Evolutionary conservation across 202 grass and related monocot species (phyloP).

Genomic region (Dendrocalamus latiflorus): DNA sequence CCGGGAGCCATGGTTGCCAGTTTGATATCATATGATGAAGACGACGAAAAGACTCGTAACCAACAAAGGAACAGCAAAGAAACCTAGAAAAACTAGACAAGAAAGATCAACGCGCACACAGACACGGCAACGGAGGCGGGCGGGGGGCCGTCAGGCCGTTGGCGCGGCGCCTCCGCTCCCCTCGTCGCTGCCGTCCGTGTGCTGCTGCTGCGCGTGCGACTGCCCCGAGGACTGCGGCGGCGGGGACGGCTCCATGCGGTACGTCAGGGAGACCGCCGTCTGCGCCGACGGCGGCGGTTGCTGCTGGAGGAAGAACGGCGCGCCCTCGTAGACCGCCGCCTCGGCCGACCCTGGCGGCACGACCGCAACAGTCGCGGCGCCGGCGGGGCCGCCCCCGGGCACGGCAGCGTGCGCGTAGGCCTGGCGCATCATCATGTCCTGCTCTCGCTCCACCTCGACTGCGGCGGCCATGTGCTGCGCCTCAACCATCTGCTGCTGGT

Average conservation of each 20-base stretch:
- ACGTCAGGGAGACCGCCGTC: conserved; percentile 20
- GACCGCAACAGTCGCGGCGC: conserved; percentile 31
- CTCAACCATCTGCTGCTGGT: conserved; percentile 40
- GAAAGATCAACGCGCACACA: background rate
- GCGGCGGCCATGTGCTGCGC: conserved; percentile 41
- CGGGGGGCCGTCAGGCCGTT: conserved; percentile 12
- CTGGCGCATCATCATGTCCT: conserved; percentile 37
- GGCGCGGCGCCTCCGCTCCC: conserved; percentile 37
- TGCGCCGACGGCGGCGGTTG: conserved; percentile 9
- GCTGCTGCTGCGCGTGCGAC: too few relatives aligned
- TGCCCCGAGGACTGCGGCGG: conserved; percentile 41
- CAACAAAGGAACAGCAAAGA: conserved; percentile 35
- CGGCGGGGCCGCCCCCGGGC: background rate
- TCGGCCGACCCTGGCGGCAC: conserved; percentile 1
- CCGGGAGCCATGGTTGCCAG: conserved; percentile 10
- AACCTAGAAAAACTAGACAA: background rate
- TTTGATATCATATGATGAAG: conserved; percentile 30
- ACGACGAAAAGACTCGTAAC: conserved; percentile 20
- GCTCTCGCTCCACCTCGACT: conserved; percentile 29
- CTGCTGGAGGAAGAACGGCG: conserved; percentile 32
- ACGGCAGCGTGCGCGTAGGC: background rate
- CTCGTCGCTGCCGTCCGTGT: conserved; percentile 66
- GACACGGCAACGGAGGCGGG: background rate
- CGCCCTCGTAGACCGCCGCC: conserved; percentile 34
- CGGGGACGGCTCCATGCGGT: conserved; percentile 41